Evolutionary conservation across 2,329 filamentous ascomycete genomes (phyloP).

Genomic region (Penicillium oxalicum): DNA sequence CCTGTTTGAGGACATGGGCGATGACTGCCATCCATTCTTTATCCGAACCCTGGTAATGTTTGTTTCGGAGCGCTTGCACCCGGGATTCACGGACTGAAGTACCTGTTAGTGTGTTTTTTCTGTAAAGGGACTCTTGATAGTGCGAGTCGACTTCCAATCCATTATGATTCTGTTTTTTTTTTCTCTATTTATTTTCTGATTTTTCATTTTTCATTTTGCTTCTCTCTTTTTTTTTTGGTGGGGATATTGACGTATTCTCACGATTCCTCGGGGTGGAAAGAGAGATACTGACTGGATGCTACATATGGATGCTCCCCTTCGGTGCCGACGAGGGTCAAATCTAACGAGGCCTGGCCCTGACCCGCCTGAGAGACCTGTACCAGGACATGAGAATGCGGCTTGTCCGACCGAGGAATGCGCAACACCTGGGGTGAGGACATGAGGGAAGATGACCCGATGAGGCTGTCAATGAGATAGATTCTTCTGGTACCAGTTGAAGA

Average conservation of each 20-base stretch:
- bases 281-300: conserved; percentile 34
- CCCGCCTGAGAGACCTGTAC: conserved; percentile 42
- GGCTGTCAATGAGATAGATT: no score
- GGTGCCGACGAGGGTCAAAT: conserved; percentile 52
- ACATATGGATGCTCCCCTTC: conserved; percentile 53
- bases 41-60: conserved; percentile 40
- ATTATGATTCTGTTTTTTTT: no score
- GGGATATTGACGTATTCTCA: no score
- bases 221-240: no score
- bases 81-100: conserved; percentile 33
- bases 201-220: no score
- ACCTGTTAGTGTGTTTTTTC: conserved; percentile 10
- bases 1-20: conserved; percentile 30
- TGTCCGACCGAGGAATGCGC: conserved; percentile 45
- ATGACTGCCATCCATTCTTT: conserved; percentile 39
- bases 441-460: background rate
- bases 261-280: no score
- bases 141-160: no score
- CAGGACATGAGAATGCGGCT: conserved; percentile 40
- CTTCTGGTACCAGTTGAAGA: no score
- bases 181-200: no score
- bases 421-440: conserved; percentile 36
- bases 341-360: conserved; percentile 37
- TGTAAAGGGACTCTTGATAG: background rate
- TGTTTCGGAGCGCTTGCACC: conserved; percentile 35